phyloP scores from a whole-genome alignment of 2,329 filamentous ascomycete species.

The Davidsoniella virescens region DNA sequence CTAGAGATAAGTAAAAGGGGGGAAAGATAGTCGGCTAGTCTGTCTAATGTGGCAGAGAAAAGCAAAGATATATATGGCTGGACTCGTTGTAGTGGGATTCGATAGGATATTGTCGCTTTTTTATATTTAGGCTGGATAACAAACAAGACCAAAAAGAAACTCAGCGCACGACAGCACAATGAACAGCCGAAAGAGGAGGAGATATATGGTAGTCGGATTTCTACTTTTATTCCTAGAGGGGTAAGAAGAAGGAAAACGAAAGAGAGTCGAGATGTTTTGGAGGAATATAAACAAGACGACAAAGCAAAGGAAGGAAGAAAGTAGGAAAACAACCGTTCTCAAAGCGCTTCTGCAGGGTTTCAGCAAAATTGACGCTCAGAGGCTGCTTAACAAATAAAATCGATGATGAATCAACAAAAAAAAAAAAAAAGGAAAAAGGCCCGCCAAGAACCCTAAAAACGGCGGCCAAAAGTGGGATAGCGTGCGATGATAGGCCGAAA shows the following conservation, averaged over 20 bases:
- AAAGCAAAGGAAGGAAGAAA: not conserved
- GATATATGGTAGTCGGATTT: not conserved
- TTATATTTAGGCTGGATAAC: not conserved
- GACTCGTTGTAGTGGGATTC: not conserved
- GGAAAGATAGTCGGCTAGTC: not conserved
- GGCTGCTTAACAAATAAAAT: not conserved
- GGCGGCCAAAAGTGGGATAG: no score
- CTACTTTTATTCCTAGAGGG: no score
- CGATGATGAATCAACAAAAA: constrained; percentile 2
- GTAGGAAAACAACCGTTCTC: not conserved
- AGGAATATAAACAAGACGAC: not conserved
- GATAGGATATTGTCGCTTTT: no score
- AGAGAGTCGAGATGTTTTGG: not conserved
- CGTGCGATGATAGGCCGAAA: no score
- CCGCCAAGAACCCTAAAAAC: no score
- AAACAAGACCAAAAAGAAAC: not conserved
- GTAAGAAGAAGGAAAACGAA: not conserved
- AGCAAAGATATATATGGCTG: not conserved
- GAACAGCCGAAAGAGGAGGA: not conserved
- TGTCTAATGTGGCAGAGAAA: not conserved
- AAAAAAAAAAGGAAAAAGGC: constrained; percentile 1
- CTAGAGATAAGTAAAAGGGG: not conserved
- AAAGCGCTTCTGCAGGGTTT: not conserved
- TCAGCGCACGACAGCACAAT: not conserved
- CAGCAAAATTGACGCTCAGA: not conserved